Percentiles rank a stretch among this genome's conserved stretches.
phyloP scores from a whole-genome alignment of 192 early-diverging fungal genomes.

The Coemansia asiatica region DNA sequence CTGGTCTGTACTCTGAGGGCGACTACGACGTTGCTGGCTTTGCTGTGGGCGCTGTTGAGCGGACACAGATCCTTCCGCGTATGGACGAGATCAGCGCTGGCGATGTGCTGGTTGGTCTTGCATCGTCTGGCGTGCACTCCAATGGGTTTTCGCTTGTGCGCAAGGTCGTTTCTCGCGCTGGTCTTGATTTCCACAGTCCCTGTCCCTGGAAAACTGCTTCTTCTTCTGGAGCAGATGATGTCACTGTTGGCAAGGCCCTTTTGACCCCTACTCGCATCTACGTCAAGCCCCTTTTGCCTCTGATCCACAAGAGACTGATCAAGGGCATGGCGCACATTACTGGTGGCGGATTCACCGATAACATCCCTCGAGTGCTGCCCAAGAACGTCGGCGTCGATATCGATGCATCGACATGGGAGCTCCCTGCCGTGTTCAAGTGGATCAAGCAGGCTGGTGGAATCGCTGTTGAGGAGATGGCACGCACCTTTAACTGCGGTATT shows the following conservation, averaged over 20 bases:
- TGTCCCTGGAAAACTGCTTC: constrained; percentile 63
- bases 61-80: constrained; percentile 82
- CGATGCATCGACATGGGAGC: constrained; percentile 77
- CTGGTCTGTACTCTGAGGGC: constrained; percentile 85
- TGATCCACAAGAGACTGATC: constrained; percentile 67
- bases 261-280: constrained; percentile 95
- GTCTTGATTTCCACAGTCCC: constrained; percentile 69
- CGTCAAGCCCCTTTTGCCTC: constrained; percentile 86
- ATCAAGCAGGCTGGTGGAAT: constrained; percentile 73
- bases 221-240: constrained; percentile 22
- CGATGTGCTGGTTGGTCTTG: constrained; percentile 86
- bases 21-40: constrained; percentile 96
- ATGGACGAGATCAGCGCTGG: constrained; percentile 71
- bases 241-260: constrained; percentile 76
- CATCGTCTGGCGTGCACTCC: constrained; percentile 97
- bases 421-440: constrained; percentile 96
- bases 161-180: constrained; percentile 75
- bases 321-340: constrained; percentile 99
- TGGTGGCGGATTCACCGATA: constrained; percentile 97
- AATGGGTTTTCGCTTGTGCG: constrained; percentile 99
- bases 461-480: constrained; percentile 78
- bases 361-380: constrained; percentile 95
- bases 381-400: constrained; percentile 75
- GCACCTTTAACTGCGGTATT: constrained; percentile 99
- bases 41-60: constrained; percentile 94